Evolutionary conservation across 176 grass and related monocot genomes (phyloP).

Genomic region (Rhynchospora pubera): DNA sequence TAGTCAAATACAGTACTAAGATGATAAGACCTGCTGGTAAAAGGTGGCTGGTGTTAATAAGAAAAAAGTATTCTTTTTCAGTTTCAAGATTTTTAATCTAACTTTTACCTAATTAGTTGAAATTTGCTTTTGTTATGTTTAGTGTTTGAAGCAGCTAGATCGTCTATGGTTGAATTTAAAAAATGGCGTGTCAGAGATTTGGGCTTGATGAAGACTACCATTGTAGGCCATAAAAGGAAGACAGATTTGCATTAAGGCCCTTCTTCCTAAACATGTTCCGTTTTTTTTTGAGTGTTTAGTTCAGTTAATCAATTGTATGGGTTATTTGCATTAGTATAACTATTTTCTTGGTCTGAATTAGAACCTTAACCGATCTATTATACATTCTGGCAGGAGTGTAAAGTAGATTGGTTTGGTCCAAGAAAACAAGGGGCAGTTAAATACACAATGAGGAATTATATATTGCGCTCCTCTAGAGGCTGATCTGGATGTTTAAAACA

Average conservation of each 20-base stretch:
- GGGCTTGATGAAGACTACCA: constrained; percentile 61
- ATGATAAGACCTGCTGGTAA: neutral
- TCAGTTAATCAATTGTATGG: neutral
- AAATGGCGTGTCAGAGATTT: constrained; percentile 66
- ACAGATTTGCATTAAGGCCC: constrained; percentile 35
- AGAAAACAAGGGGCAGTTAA: too few relatives aligned
- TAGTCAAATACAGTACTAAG: neutral
- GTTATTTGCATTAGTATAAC: neutral
- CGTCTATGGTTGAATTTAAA: constrained; percentile 68
- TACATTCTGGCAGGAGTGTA: too few relatives aligned
- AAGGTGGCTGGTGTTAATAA: neutral
- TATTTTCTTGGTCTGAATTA: neutral
- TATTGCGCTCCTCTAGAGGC: too few relatives aligned
- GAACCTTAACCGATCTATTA: too few relatives aligned
- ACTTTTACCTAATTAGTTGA: neutral
- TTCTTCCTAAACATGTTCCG: constrained; percentile 25
- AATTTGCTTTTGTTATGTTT: neutral
- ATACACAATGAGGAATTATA: too few relatives aligned
- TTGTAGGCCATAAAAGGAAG: constrained; percentile 89
- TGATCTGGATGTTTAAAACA: too few relatives aligned
- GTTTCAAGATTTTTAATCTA: neutral
- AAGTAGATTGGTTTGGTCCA: too few relatives aligned
- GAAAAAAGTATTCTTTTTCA: neutral
- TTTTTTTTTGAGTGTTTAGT: neutral
- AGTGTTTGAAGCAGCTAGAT: constrained; percentile 75